These are phyloP conservation scores for Nicotiana tomentosiformis DNA, from an alignment of 257 asterid genomes.

Conservation along the genomic window DNA sequence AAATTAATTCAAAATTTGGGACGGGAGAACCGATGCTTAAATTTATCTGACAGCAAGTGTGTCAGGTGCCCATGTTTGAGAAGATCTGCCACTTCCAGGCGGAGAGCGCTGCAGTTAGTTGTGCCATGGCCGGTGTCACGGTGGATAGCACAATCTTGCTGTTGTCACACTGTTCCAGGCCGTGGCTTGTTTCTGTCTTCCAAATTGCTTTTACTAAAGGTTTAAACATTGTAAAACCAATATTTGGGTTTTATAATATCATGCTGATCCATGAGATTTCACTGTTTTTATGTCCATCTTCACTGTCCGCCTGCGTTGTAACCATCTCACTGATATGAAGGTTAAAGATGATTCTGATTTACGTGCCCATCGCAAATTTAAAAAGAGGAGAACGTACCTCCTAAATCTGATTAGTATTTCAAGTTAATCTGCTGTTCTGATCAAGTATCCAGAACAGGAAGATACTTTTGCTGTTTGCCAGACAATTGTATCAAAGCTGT, in stretches of 20 bases:
- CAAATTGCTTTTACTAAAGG: neutral
- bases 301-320: neutral
- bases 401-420: neutral
- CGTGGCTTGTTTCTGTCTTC: neutral
- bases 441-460: conserved; percentile 4
- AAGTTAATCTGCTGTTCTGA: neutral
- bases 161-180: too few relatives aligned
- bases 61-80: too few relatives aligned
- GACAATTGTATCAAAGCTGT: conserved; percentile 9
- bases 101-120: too few relatives aligned
- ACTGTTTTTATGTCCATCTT: neutral
- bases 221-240: neutral
- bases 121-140: too few relatives aligned
- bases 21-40: too few relatives aligned
- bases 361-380: neutral
- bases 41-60: too few relatives aligned
- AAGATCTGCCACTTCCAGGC: too few relatives aligned
- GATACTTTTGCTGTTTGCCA: conserved; percentile 7
- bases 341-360: conserved; percentile 2
- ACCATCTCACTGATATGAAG: conserved; percentile 5
- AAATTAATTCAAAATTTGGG: too few relatives aligned
- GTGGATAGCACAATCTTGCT: too few relatives aligned
- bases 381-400: neutral
- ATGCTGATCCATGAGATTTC: neutral
- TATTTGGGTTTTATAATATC: neutral